phyloP scores from a whole-genome alignment of 176 grass and related monocot genomes.

The Lolium perenne region DNA sequence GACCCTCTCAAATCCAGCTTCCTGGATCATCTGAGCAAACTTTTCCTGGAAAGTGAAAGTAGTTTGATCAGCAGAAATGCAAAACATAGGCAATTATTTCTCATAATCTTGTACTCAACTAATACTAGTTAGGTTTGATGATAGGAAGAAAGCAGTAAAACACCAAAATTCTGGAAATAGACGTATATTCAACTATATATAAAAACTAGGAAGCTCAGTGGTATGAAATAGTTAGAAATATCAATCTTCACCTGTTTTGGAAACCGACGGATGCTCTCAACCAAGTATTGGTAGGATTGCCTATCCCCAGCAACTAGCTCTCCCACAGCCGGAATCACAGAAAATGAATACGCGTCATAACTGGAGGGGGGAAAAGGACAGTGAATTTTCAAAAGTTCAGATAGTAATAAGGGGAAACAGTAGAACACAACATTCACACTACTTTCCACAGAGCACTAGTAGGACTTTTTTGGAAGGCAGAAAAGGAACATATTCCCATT shows the following conservation, averaged over 20 bases:
- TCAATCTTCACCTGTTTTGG: slow-evolving; percentile 69
- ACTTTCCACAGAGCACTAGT: not conserved
- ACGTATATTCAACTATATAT: not conserved
- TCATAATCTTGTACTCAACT: too few species aligned
- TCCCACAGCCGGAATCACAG: slow-evolving; percentile 86
- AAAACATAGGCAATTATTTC: not conserved
- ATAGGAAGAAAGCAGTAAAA: slow-evolving; percentile 13
- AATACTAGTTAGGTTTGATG: not conserved
- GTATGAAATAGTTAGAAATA: slow-evolving; percentile 9
- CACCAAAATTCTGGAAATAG: not conserved
- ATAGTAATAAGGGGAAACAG: not conserved
- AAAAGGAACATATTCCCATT: not conserved
- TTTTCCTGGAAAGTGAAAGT: slow-evolving; percentile 58
- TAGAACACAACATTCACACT: not conserved
- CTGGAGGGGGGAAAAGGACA: slow-evolving; percentile 39
- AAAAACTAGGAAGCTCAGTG: not conserved
- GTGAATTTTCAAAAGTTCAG: not conserved
- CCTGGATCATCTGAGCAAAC: slow-evolving; percentile 89
- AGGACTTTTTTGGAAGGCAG: not conserved
- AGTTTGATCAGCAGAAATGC: slow-evolving; percentile 23
- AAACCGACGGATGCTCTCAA: slow-evolving; percentile 86
- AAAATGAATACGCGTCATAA: slow-evolving; percentile 94
- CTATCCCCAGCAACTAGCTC: slow-evolving; percentile 82
- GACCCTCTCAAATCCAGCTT: slow-evolving; percentile 85
- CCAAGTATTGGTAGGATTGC: slow-evolving; percentile 91